Conservation (phyloP, 257 asterid species). For the Cordia subcordata region DNA sequence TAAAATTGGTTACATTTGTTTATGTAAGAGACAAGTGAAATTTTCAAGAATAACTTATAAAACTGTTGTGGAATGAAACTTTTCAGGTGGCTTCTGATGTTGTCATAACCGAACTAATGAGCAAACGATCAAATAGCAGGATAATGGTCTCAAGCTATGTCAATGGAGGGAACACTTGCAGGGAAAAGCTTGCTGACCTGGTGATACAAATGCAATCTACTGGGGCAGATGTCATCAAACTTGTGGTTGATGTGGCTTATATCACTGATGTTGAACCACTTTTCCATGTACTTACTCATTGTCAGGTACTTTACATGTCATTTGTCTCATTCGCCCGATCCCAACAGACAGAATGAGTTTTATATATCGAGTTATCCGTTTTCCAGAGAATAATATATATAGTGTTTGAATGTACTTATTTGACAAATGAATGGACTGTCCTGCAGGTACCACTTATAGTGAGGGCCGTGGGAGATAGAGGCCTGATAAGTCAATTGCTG, state of each 20-base stretch:
- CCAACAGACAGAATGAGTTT: too few relatives aligned
- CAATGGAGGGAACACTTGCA: constrained; percentile 23
- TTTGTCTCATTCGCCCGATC: neutral
- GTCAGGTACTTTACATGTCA: constrained; percentile 34
- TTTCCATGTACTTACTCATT: constrained; percentile 53
- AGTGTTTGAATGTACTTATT: too few relatives aligned
- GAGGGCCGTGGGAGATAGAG: constrained; percentile 61
- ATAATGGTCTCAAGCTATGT: constrained; percentile 44
- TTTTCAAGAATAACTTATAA: too few relatives aligned
- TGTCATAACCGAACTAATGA: constrained; percentile 36
- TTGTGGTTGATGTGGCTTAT: constrained; percentile 46
- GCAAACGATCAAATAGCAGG: constrained; percentile 30
- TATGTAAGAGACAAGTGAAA: too few relatives aligned
- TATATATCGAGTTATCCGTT: too few relatives aligned
- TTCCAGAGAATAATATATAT: too few relatives aligned
- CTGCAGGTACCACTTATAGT: constrained; percentile 45
- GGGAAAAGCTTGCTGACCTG: constrained; percentile 41
- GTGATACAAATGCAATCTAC: constrained; percentile 39
- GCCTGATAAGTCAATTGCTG: constrained; percentile 61
- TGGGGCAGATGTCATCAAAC: constrained; percentile 54
- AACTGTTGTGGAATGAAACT: too few relatives aligned
- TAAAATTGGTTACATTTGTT: too few relatives aligned
- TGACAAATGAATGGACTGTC: too few relatives aligned
- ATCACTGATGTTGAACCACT: constrained; percentile 62
- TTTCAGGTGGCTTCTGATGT: constrained; percentile 37